phyloP scores from a whole-genome alignment of 2,329 filamentous ascomycete species.

The Hypomyces perniciosus region DNA sequence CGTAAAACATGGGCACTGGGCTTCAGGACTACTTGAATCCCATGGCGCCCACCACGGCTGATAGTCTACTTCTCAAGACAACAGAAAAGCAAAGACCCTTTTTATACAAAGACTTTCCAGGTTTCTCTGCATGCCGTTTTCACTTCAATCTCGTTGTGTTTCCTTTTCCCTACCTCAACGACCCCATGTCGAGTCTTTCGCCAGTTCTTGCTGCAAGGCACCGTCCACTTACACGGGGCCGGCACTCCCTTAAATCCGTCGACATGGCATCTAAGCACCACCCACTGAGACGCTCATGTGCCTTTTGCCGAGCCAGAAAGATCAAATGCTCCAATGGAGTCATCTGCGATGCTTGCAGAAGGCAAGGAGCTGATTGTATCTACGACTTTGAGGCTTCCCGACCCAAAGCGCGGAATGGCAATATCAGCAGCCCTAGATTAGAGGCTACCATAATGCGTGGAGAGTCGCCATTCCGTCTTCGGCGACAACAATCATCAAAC shows the following conservation, averaged over 20 bases:
- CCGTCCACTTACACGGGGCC: too few relatives aligned
- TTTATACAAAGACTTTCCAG: too few relatives aligned
- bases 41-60: not conserved
- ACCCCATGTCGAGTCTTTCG: too few relatives aligned
- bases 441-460: slow-evolving; percentile 13
- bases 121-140: too few relatives aligned
- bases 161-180: too few relatives aligned
- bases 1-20: not conserved
- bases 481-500: slow-evolving; percentile 22
- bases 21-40: not conserved
- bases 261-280: slow-evolving; percentile 25
- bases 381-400: slow-evolving; percentile 32
- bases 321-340: slow-evolving; percentile 34
- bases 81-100: too few relatives aligned
- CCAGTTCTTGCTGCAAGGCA: too few relatives aligned
- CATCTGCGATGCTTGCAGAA: slow-evolving; percentile 32
- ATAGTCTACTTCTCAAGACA: not conserved
- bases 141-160: too few relatives aligned
- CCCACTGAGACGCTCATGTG: slow-evolving; percentile 29
- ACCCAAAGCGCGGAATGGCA: slow-evolving; percentile 23
- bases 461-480: slow-evolving; percentile 14
- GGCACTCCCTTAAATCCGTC: not conserved
- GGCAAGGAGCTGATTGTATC: slow-evolving; percentile 32
- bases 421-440: slow-evolving; percentile 21
- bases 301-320: slow-evolving; percentile 33